Evolutionary conservation across 148 eudicot species (phyloP), one percentile per base, ranked within the genome.

Genomic region (Spergularia marina): DNA sequence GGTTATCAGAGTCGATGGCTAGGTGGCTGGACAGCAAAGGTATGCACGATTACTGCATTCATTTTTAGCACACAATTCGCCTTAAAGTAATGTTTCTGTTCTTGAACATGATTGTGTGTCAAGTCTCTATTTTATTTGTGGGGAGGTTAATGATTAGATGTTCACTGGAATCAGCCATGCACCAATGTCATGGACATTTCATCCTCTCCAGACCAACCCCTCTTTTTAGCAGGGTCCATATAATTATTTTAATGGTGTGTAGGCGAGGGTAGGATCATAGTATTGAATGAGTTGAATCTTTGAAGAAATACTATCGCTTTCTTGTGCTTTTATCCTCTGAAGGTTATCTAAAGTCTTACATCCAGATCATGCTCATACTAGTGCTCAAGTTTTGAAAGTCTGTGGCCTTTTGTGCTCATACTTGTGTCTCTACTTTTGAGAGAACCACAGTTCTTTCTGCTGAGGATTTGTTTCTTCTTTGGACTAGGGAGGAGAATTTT

Each of bases 401-500:
- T n/a, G n/a, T n/a, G n/a, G n/a, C n/a, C n/a, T n/a, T n/a, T n/a
- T n/a, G n/a, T 30, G 12, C 41, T 13, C 47, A 53, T 53, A 15
- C 40, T 30, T 53, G 55, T 23, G 41, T 25, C 59, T 53, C 10
- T 58, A 5, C 53, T 23, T 68, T 23, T 49, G 57, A 23, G 44
- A 58, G 49, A 47, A 1, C 11, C 7, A 0, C 18, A 52, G 41
- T 12, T 65, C 66, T 23, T 16, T 5, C 4, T 0, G 49, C 39
- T 70, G 55, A 10, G 55, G 25, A 74, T 10, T 77, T 36, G n/a
- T 61, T 79, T 72, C 10, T 53, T 41, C 13, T 61, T 76, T 41
- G 51, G 40, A 40, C 25, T 47, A 85, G 82, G 85, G 86, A 65
- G 79, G 60, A 77, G 82, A 75, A 60, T 77, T 77, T 79, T 67